Evolutionary conservation across 495 filamentous ascomycete genomes (phyloP), one percentile per base, ranked within the genome.

Genomic region (Neurospora cerealis): DNA sequence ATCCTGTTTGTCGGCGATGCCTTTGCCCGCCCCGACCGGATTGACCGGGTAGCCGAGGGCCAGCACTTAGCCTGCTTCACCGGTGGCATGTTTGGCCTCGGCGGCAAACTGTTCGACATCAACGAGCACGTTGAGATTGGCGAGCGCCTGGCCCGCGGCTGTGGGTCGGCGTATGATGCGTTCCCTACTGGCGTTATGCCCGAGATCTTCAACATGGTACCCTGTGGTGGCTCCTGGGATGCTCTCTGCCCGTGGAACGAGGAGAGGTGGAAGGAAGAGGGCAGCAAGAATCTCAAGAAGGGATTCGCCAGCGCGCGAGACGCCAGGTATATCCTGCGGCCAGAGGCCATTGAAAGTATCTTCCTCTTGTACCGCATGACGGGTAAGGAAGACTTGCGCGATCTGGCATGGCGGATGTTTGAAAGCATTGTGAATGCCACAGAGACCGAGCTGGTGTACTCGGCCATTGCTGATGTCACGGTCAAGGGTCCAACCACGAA

Each of bases 21-120:
- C 2, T 69, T 74, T 69, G 75, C 77, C 4, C 62, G 69, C 5
- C 46, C 73, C 3, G 71, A 74, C 4, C 71, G 62, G 9, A 66
- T 78, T 19, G 62, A 79, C n/a, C 74, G 78, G 4, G 78, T 79
- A 15, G 54, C 81, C 4, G 81, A 85, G 69, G 78, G 76, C 13
- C 83, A 87, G 74, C 85, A 87, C 77, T 78, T 86, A 2, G 77
- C 79, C 37, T 97, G 95, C 79, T 98, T 97, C 77, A 88, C 88
- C 1, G 95, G 95, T 8, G 95, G 93, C 36, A 97, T 97, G 95
- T 89, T 96, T 66, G 94, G 89, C 11, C 83, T 98, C 60, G 95
- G 93, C 34, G 91, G 92, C 39, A 93, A 89, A 78, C 83, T 93
- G 6, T 93, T 95, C 75, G 86, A 87, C 32, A 85, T 90, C 34